Evolutionary conservation across 345 rosid genomes (phyloP).

Genomic region (Eucalyptus cloeziana): DNA sequence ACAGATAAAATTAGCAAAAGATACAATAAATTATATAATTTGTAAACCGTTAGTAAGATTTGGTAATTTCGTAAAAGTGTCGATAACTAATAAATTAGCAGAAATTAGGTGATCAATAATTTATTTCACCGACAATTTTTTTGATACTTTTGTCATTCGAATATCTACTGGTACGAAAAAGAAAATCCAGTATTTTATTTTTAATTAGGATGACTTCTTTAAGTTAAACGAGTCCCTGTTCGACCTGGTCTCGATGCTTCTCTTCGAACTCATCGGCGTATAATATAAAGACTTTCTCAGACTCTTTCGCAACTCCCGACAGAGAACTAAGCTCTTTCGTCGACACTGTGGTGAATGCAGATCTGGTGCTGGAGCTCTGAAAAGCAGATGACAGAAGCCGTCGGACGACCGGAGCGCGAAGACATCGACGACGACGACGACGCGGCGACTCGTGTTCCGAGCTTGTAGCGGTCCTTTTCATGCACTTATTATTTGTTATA

Average conservation of each 20-base stretch:
- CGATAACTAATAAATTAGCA: neutral
- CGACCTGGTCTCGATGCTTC: neutral
- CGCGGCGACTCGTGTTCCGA: neutral
- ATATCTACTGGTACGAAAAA: too few species aligned
- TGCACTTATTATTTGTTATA: neutral
- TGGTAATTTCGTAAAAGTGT: neutral
- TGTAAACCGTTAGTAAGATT: too few species aligned
- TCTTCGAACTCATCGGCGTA: neutral
- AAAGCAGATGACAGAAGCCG: neutral
- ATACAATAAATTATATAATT: neutral
- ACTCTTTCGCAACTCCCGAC: neutral
- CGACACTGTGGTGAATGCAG: neutral
- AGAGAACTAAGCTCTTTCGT: neutral
- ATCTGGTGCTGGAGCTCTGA: slow-evolving; percentile 8
- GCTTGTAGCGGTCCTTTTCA: neutral
- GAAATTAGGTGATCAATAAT: neutral
- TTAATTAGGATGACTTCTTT: too few species aligned
- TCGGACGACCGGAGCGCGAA: neutral
- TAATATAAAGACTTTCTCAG: neutral
- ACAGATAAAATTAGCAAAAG: too few species aligned
- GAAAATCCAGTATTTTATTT: too few species aligned
- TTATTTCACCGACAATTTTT: too few species aligned
- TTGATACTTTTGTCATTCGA: too few species aligned
- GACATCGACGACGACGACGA: neutral
- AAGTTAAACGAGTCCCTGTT: neutral